Evolutionary conservation across 192 early-diverging fungal species (phyloP).

Genomic region (Podila epicladia): DNA sequence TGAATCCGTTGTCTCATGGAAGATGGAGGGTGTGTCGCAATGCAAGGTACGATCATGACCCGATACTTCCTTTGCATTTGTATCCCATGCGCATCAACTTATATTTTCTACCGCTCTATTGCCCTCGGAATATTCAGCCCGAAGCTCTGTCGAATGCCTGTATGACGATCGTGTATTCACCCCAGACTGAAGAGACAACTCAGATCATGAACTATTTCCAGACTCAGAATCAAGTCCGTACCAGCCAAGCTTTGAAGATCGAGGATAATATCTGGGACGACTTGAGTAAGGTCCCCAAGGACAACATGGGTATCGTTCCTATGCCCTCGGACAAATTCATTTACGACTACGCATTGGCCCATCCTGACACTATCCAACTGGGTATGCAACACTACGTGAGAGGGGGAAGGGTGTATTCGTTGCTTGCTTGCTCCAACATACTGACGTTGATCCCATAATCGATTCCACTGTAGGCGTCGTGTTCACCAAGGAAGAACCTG

Average conservation of each 20-base stretch:
- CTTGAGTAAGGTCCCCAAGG: slow-evolving; percentile 24
- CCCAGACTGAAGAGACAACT: slow-evolving; percentile 25
- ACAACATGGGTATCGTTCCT: slow-evolving; percentile 63
- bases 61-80: background rate
- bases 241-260: slow-evolving; percentile 13
- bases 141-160: slow-evolving; percentile 37
- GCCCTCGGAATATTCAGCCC: slow-evolving; percentile 8
- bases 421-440: background rate
- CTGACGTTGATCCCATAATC: background rate
- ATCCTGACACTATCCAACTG: slow-evolving; percentile 75
- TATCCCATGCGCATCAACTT: background rate
- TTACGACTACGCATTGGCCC: slow-evolving; percentile 69
- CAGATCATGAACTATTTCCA: slow-evolving; percentile 45
- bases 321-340: slow-evolving; percentile 66
- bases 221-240: slow-evolving; percentile 30
- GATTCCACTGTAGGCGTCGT: slow-evolving; percentile 18
- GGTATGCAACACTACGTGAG: slow-evolving; percentile 40
- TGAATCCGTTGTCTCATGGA: slow-evolving; percentile 19
- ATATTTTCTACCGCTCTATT: background rate
- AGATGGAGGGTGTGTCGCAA: slow-evolving; percentile 36
- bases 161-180: slow-evolving; percentile 37
- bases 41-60: slow-evolving; percentile 21
- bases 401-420: background rate
- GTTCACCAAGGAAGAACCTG: slow-evolving; percentile 27
- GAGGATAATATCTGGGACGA: slow-evolving; percentile 30